A percentile compares a stretch with the other conserved stretches of the same genome.
Conservation (phyloP, 139 green algal species). For the Tetraselmis striata region DNA sequence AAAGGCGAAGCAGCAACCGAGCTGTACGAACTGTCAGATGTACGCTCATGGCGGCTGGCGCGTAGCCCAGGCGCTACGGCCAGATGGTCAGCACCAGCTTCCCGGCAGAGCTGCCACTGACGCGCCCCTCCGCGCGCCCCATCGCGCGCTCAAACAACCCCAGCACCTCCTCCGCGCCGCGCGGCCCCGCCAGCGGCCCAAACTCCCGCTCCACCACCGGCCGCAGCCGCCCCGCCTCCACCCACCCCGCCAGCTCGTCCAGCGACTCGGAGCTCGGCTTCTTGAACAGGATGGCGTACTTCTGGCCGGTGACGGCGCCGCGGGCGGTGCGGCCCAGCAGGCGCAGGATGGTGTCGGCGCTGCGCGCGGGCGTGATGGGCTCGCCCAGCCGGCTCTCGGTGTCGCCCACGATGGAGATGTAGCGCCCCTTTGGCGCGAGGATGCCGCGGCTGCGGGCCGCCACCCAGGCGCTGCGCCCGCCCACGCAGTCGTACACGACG, state of each 20-base stretch:
- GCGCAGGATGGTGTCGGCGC: neutral
- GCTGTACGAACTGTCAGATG: too few relatives aligned
- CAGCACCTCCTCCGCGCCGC: neutral
- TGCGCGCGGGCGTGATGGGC: neutral
- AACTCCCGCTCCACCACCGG: neutral
- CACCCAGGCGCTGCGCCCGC: neutral
- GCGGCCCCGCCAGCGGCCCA: neutral
- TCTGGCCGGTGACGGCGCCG: neutral
- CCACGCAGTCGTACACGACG: neutral
- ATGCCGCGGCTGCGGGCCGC: neutral
- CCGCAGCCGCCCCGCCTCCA: neutral
- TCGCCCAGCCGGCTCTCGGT: neutral
- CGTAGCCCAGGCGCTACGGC: too few relatives aligned
- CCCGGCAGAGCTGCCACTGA: neutral
- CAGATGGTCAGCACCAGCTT: neutral
- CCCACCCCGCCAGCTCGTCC: neutral
- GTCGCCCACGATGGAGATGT: neutral
- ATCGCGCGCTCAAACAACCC: neutral
- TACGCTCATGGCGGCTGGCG: too few relatives aligned
- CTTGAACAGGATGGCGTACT: neutral
- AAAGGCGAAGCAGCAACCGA: too few relatives aligned
- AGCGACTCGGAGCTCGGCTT: neutral
- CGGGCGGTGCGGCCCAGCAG: neutral
- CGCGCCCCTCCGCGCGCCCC: neutral
- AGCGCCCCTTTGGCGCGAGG: neutral